phyloP scores from a whole-genome alignment of 169 alveolate genomes.

The Eimeria praecox region DNA sequence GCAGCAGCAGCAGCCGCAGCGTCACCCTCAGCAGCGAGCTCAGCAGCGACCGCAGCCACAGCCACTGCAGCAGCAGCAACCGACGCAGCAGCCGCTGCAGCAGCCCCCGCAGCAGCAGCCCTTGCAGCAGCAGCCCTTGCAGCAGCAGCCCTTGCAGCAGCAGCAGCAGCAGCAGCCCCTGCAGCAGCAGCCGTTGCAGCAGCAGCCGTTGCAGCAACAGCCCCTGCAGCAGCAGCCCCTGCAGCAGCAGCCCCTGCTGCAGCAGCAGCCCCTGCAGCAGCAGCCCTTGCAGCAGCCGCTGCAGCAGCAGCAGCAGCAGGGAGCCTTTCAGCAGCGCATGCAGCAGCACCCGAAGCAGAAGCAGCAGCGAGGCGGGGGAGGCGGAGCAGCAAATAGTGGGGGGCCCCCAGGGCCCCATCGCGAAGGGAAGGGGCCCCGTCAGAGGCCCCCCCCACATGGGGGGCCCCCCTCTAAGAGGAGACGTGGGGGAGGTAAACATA shows the following conservation, averaged over 20 bases:
- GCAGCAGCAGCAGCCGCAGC: constrained; percentile 8
- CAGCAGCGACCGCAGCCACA: constrained; percentile 23
- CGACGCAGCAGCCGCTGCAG: neutral
- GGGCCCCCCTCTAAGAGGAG: neutral
- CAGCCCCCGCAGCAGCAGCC: neutral
- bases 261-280: constrained; percentile 16
- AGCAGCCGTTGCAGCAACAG: constrained; percentile 9
- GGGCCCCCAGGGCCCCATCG: constrained; percentile 3
- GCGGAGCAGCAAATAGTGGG: neutral
- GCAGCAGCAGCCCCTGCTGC: neutral
- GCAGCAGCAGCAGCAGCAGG: neutral
- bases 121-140: neutral
- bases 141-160: neutral
- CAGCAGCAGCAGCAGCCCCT: constrained; percentile 26
- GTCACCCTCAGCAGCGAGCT: neutral
- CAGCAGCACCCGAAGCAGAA: constrained; percentile 23
- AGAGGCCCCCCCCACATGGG: neutral
- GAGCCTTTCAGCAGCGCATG: neutral
- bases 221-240: neutral
- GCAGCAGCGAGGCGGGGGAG: too few species aligned
- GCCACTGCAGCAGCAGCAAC: neutral
- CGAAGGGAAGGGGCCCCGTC: neutral
- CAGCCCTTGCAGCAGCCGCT: neutral
- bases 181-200: neutral
- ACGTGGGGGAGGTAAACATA: neutral